Evolutionary conservation across 225 moss, liverwort and hornwort species (phyloP), one percentile per base, ranked within the genome.

Genomic region (Antitrichia curtipendula): DNA sequence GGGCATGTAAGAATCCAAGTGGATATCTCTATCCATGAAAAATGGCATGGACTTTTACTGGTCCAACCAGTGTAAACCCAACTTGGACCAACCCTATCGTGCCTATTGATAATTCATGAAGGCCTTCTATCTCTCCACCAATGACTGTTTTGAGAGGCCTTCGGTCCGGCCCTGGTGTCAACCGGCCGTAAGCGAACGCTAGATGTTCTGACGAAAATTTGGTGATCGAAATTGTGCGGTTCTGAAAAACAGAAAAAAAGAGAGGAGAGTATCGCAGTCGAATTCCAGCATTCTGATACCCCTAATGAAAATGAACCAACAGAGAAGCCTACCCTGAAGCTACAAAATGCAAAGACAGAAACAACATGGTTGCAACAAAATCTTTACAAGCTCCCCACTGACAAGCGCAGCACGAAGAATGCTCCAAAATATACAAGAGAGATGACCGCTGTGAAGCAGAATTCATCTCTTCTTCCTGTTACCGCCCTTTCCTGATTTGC

Each of bases 401-500:
- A 74, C 58, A 24, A 65, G 32, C 34, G 69, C 64, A 69, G 78
- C 89, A 53, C 74, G 40, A 75, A 78, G 69, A 40, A 75, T 29
- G 31, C n/a, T 60, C 56, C 58, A 29, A 49, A 86, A 40, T 57
- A n/a, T 86, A 69, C 69, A 66, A 65, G 62, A 65, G 25, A 76
- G 40, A 71, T 57, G 72, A 59, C 43, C 73, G 8, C 81, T 47
- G n/a, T 13, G 78, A 43, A 77, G 61, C 58, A 41, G 78, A 93
- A 10, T 75, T 88, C 88, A 88, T 58, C 65, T 88, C 88, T 91
- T 96, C 80, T 95, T 97, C 93, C 90, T 97, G 86, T 95, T 96
- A 73, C 91, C 94, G 84, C 95, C 88, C 82, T 94, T 97, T 47
- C 93, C 94, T 74, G 92, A 94, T 83, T 93, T 94, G 38, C 93